A percentile compares a stretch with the other conserved stretches of the same genome.
Evolutionary conservation across 2,329 filamentous ascomycete genomes (phyloP).

Genomic region (Thielaviopsis musarum): DNA sequence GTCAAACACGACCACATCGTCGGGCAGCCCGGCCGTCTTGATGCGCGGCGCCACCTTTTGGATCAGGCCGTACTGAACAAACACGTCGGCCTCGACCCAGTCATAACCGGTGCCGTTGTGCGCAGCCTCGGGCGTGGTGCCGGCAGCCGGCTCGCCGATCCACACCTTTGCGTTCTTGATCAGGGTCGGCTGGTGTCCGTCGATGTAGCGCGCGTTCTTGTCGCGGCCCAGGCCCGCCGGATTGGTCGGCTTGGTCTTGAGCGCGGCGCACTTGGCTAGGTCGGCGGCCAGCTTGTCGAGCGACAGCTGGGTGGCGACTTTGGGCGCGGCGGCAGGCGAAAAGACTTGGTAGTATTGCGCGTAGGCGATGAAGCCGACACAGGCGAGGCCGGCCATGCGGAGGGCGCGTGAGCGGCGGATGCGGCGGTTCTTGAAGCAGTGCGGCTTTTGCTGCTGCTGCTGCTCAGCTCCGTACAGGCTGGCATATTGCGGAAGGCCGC

Average conservation of each 20-base stretch:
- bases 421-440: conserved; percentile 15
- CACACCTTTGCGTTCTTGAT: conserved; percentile 52
- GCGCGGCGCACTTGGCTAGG: conserved; percentile 35
- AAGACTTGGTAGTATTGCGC: conserved; percentile 30
- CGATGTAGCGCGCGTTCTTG: conserved; percentile 42
- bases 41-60: conserved; percentile 32
- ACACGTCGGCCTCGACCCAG: conserved; percentile 44
- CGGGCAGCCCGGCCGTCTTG: conserved; percentile 11
- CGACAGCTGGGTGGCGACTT: conserved; percentile 26
- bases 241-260: conserved; percentile 37
- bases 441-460: conserved; percentile 7
- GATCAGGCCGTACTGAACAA: conserved; percentile 44
- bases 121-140: conserved; percentile 30
- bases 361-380: conserved; percentile 33
- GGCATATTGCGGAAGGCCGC: not conserved
- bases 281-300: conserved; percentile 35
- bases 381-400: conserved; percentile 27
- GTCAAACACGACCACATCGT: conserved; percentile 27
- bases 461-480: not conserved
- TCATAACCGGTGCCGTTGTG: conserved; percentile 40
- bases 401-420: conserved; percentile 28
- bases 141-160: conserved; percentile 41
- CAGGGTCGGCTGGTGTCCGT: conserved; percentile 40
- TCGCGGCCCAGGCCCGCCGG: conserved; percentile 38
- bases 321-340: conserved; percentile 5